Base-by-base conservation (phyloP, 2,329 filamentous ascomycete species). In the Neoarthrinium moseri region DNA sequence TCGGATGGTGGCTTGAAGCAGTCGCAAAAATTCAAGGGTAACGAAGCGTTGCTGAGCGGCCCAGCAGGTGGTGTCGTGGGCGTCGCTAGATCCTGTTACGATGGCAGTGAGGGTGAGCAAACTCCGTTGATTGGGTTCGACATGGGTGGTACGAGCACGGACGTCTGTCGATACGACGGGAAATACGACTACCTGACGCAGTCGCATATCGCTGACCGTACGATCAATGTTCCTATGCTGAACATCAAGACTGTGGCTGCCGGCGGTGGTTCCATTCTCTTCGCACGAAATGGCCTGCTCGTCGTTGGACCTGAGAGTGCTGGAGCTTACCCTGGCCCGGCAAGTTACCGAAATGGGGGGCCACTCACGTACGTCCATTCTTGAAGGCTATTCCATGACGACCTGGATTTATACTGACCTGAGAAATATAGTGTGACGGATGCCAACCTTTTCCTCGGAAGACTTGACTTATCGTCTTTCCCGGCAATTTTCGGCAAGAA, bases 21-120 rank as follows among this genome's bases (percentile, higher is more conserved):
- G 0, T 86, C 87, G 18, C 92, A 99, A 63, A 97, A 97, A 63
- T 99, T 99, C 72, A 97, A 94, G 94, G 94, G 94, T 46, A 97
- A 97, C 21, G 40, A 43, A 20, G 46, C 46, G 17, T 29, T 48
- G 23, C 36, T 48, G n/a, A 45, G 40, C 35, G 46, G 46, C 5
- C 46, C 46, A 8, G 46, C 46, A 4, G 46, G 46, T 26, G 46
- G 46, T 4, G 46, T 48, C 10, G 42, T 48, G 6, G 46, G 46
- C 1, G 40, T 41, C 20, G 41, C 46, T 5, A 36, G 36, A 17
- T 45, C 46, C 11, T 48, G 46, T 23, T 48, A 45, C n/a, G 46
- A 48, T n/a, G 18, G 15, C 3, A 36, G 13, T 1, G 40, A 48
- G 10, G 41, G 13, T 1, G 40, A 48, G 10, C 34, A 33, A 5